phyloP scores from a whole-genome alignment of 2,329 filamentous ascomycete species.

The Claviceps lovelessii region DNA sequence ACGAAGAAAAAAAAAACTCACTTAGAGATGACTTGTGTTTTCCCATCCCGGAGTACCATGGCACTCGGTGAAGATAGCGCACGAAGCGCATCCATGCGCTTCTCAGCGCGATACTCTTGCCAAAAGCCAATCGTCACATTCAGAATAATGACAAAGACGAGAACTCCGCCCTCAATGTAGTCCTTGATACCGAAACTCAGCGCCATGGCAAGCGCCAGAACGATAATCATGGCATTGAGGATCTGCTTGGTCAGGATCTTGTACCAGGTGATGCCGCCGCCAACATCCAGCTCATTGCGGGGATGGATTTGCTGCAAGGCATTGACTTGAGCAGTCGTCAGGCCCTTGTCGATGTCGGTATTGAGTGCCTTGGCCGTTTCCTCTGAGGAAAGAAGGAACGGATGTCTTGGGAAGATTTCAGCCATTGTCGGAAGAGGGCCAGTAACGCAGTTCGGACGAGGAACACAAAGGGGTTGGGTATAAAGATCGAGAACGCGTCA shows the following conservation, averaged over 20 bases:
- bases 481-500: constrained; percentile 8
- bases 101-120: constrained; percentile 50
- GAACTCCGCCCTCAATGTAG: constrained; percentile 53
- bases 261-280: constrained; percentile 50
- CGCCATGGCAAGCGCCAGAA: constrained; percentile 64
- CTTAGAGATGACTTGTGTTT: constrained; percentile 42
- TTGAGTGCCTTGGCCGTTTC: constrained; percentile 48
- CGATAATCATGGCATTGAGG: constrained; percentile 65
- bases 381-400: constrained; percentile 45
- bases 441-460: constrained; percentile 7
- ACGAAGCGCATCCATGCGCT: constrained; percentile 50
- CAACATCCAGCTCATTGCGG: constrained; percentile 56
- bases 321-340: constrained; percentile 45
- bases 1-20: constrained; percentile 19
- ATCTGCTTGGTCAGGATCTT: constrained; percentile 61
- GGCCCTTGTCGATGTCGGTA: constrained; percentile 52
- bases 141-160: constrained; percentile 51
- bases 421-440: constrained; percentile 15
- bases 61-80: constrained; percentile 50
- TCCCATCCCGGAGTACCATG: constrained; percentile 45
- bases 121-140: constrained; percentile 56
- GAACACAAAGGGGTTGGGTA: constrained; percentile 4
- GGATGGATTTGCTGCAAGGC: constrained; percentile 46
- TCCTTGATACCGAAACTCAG: constrained; percentile 53
- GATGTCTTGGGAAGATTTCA: constrained; percentile 36